Evolutionary conservation across 257 asterid species (phyloP), one percentile per base, ranked within the genome.

Genomic region (Nicotiana sylvestris): DNA sequence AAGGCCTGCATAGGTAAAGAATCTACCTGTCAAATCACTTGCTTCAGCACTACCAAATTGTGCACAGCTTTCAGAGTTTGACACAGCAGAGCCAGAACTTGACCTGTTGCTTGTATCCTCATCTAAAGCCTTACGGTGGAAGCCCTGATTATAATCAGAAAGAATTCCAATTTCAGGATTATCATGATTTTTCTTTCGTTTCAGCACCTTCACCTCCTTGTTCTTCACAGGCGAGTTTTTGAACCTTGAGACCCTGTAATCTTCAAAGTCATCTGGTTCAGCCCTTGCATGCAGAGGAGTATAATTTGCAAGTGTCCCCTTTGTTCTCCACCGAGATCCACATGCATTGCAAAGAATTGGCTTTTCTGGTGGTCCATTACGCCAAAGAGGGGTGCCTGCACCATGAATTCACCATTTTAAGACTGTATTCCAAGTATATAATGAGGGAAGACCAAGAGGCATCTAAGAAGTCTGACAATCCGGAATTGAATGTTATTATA

Each of bases 301-400:
- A 82, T 96, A 96, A 88, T 96, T 96, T 53, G 86, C 92, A 69
- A 96, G 88, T 43, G 98, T 90, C 32, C 99, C 99, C 89, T 96
- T 96, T 17, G 99, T 96, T 87, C 99, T 90, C 99, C 99, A 96
- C 77, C 99, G 85, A 58, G 99, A 96, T 74, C 99, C 99, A 90
- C 99, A 96, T 53, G 99, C 99, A 90, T 96, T 96, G 89, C 99
- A 96, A 39, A 96, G 96, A 29, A 96, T 90, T 46, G 99, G 99
- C 92, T 96, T 96, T 90, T 94, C 99, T 0, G 99, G 98, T 51
- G 99, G 99, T 83, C 99, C 99, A 66, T 96, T 96, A 64, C 99
- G 97, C 99, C 99, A 96, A 66, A 96, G 97, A 37, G 99, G 99
- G 61, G 99, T 94, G 89, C 95, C 98, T 96, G 87, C 84, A 61